Conservation (phyloP, 768 basidiomycete species). For the Lentinula edodes region DNA sequence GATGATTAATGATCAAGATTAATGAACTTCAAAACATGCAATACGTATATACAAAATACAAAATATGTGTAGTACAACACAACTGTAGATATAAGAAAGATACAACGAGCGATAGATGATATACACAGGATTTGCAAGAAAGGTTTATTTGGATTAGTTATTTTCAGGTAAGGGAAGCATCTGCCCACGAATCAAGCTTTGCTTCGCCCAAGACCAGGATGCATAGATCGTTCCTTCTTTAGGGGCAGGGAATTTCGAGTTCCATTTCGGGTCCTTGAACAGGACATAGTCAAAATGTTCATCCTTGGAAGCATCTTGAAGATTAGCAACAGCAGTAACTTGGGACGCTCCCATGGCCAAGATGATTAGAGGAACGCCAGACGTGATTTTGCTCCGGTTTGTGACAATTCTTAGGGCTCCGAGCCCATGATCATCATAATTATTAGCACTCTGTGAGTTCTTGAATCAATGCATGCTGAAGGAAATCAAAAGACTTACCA, state of each 20-base stretch:
- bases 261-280: slow-evolving; percentile 37
- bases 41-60: background rate
- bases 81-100: background rate
- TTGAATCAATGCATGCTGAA: background rate
- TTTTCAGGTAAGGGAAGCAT: slow-evolving; percentile 22
- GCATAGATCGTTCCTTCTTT: slow-evolving; percentile 30
- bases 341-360: slow-evolving; percentile 70
- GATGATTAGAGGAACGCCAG: slow-evolving; percentile 54
- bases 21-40: background rate
- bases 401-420: background rate
- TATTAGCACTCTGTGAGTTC: background rate
- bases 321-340: slow-evolving; percentile 43
- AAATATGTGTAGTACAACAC: background rate
- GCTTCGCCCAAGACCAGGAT: slow-evolving; percentile 70
- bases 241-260: slow-evolving; percentile 20
- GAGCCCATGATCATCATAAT: background rate
- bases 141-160: background rate
- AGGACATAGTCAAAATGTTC: slow-evolving; percentile 31
- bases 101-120: background rate
- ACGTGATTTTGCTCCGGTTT: slow-evolving; percentile 11
- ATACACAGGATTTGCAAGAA: slow-evolving; percentile 16
- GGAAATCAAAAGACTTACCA: background rate
- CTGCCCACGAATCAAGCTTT: slow-evolving; percentile 64
- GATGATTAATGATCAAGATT: background rate
- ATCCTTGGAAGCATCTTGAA: background rate